phyloP scores from a whole-genome alignment of 495 filamentous ascomycete genomes.

The Venustampulla echinocandica region DNA sequence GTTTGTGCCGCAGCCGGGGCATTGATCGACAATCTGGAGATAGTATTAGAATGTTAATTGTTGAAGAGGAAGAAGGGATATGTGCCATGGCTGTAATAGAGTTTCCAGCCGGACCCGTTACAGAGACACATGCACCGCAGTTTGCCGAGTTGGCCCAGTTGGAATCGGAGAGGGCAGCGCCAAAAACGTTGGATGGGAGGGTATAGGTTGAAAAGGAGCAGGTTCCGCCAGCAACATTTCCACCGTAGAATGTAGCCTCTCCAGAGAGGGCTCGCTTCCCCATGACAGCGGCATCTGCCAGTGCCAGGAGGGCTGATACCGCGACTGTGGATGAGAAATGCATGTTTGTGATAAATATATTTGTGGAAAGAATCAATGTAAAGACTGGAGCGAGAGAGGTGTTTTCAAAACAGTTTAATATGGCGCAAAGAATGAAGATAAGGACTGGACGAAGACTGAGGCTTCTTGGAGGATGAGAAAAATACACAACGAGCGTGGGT shows the following conservation, averaged over 20 bases:
- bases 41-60: slow-evolving; percentile 1
- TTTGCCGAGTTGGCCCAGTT: slow-evolving; percentile 44
- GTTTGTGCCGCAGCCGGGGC: slow-evolving; percentile 45
- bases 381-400: slow-evolving; percentile 22
- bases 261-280: slow-evolving; percentile 24
- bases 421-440: not conserved
- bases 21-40: slow-evolving; percentile 49
- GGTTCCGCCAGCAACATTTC: slow-evolving; percentile 47
- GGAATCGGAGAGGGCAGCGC: slow-evolving; percentile 42
- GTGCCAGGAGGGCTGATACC: slow-evolving; percentile 8
- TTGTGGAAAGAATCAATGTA: slow-evolving; percentile 14
- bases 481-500: not conserved
- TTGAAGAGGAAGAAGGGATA: not conserved
- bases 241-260: slow-evolving; percentile 46
- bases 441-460: not conserved
- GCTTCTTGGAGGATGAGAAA: not conserved
- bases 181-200: slow-evolving; percentile 43
- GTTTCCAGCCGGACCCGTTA: slow-evolving; percentile 46
- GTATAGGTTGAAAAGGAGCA: slow-evolving; percentile 53
- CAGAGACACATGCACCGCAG: slow-evolving; percentile 49
- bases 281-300: slow-evolving; percentile 15
- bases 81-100: slow-evolving; percentile 55
- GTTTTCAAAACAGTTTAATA: not conserved
- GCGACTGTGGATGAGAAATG: slow-evolving; percentile 15
- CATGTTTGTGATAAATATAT: slow-evolving; percentile 5